phyloP scores from a whole-genome alignment of 345 rosid genomes.

The Bruguiera gymnorhiza region DNA sequence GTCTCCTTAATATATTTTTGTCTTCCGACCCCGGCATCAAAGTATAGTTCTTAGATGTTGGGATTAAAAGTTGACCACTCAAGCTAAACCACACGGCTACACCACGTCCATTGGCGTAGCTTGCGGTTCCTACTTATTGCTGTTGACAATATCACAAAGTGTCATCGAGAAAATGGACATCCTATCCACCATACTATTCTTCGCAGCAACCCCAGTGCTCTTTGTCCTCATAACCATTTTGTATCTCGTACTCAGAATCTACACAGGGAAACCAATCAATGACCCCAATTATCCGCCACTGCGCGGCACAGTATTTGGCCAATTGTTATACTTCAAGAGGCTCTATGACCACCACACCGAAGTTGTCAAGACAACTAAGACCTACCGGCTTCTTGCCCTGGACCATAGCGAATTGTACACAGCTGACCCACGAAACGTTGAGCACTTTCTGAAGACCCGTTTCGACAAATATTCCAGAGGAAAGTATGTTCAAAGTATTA shows the following conservation, averaged over 20 bases:
- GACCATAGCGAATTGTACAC: conserved; percentile 48
- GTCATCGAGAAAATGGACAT: conserved; percentile 18
- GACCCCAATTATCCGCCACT: conserved; percentile 50
- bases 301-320: conserved; percentile 46
- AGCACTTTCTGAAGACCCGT: conserved; percentile 53
- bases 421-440: conserved; percentile 55
- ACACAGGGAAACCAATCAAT: conserved; percentile 46
- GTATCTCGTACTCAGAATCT: conserved; percentile 30
- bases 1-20: too few relatives aligned
- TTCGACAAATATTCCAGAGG: conserved; percentile 63
- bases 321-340: conserved; percentile 36
- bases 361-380: conserved; percentile 38
- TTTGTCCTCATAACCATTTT: conserved; percentile 18
- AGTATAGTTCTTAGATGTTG: too few relatives aligned
- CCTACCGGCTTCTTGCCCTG: conserved; percentile 52
- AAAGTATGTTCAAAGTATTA: conserved; percentile 14
- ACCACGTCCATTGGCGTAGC: too few relatives aligned
- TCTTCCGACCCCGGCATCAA: too few relatives aligned
- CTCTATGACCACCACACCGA: conserved; percentile 58
- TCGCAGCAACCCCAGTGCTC: conserved; percentile 21
- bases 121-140: neutral
- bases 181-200: conserved; percentile 20
- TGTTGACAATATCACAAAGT: too few relatives aligned
- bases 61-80: too few relatives aligned
- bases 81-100: too few relatives aligned